Evolutionary conservation across 202 grass and related monocot species (phyloP).

Genomic region (Saccharum hybrid): DNA sequence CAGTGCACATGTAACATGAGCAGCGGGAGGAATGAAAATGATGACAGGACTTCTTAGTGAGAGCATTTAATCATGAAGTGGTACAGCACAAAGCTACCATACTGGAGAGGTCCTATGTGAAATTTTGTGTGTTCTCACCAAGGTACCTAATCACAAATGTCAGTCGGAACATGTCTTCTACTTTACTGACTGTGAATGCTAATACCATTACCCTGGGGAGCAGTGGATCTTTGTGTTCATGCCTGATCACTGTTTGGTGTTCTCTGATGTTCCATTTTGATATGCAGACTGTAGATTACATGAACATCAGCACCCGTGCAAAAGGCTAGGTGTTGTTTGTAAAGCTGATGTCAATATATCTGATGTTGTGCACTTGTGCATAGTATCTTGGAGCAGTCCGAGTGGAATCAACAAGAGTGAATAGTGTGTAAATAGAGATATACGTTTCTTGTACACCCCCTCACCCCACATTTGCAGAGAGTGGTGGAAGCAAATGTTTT

Average conservation of each 20-base stretch:
- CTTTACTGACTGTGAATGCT: background rate
- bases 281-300: conserved; percentile 26
- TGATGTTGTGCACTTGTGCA: conserved; percentile 43
- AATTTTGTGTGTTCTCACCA: background rate
- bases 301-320: background rate
- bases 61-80: conserved; percentile 31
- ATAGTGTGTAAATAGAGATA: conserved; percentile 36
- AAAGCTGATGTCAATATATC: conserved; percentile 32
- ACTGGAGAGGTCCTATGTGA: background rate
- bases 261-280: background rate
- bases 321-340: background rate
- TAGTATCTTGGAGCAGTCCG: conserved; percentile 37
- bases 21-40: conserved; percentile 27
- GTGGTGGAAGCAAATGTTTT: conserved; percentile 1
- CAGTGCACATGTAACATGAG: conserved; percentile 12
- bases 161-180: background rate
- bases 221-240: conserved; percentile 37
- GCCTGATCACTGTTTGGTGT: conserved; percentile 29
- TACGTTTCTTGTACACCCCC: background rate
- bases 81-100: conserved; percentile 19
- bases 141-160: conserved; percentile 14
- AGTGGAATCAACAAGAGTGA: conserved; percentile 21
- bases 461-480: background rate
- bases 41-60: conserved; percentile 26
- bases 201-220: conserved; percentile 14